Base-by-base conservation (phyloP, 179 eudicot species). In the Carnegiea gigantea region DNA sequence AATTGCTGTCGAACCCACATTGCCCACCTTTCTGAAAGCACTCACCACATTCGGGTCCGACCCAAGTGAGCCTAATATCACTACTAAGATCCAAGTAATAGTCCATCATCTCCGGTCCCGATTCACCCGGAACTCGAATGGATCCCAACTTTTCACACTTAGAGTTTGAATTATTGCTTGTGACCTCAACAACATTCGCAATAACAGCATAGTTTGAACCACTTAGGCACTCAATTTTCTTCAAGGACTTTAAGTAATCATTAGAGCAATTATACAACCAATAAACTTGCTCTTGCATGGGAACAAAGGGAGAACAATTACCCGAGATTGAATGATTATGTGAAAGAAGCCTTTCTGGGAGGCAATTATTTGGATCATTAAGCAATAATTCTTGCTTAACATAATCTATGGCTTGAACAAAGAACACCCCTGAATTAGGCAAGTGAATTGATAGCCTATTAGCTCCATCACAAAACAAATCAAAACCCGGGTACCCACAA, bases 311-410 rank as follows among this genome's bases (percentile, higher is more conserved):
- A 20, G 85, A 18, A 14, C 43, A 28, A 36, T 43, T 76, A 28
- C 54, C 20, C 33, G 71, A 65, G 8, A 4, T 68, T 0, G 82
- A 65, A n/a, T 59, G 62, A 65, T 83, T 79, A 5, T 38, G 44
- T 5, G 75, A 49, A 36, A 83, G 76, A 67, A 83, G 85, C 68
- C 36, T 48, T 26, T 65, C 79, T 44, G 85, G 79, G 30, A 83
- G 85, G 65, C 85, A 83, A 83, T 83, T 79, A 75, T 83, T 64
- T 4, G 85, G 82, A 65, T 83, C 82, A 36, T 74, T 79, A 51
- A 83, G 57, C 76, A 44, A 64, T 48, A 83, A 18, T 53, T 79
- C 60, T 65, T 83, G 85, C 17, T 67, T 79, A 13, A 12, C 67
- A 79, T 83, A 83, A 40, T 83, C 82, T 73, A 83, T 74, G 17